Evolutionary conservation across 495 filamentous ascomycete genomes (phyloP).

Genomic region (Letharia lupina): DNA sequence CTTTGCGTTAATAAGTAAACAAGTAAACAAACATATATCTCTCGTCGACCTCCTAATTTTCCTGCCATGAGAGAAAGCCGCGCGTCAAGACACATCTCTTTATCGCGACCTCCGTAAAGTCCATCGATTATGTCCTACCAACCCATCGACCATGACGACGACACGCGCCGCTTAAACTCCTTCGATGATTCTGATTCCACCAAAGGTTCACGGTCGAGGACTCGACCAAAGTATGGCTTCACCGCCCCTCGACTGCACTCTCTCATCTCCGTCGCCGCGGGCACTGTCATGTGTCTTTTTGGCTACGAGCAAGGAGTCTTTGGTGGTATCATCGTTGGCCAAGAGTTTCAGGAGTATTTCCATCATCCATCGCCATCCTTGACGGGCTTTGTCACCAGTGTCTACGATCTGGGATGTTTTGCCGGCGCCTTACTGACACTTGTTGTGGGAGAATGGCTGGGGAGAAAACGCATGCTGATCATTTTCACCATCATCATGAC

Average conservation of each 20-base stretch:
- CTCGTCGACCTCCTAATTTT: background rate
- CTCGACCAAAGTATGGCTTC: conserved; percentile 9
- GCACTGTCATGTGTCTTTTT: conserved; percentile 26
- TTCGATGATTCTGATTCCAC: background rate
- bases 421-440: conserved; percentile 20
- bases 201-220: background rate
- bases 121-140: conserved; percentile 17
- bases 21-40: background rate
- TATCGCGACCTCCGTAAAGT: background rate
- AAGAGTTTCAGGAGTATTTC: conserved; percentile 21
- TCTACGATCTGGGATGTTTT: conserved; percentile 23
- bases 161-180: background rate
- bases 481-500: conserved; percentile 23
- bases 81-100: background rate
- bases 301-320: conserved; percentile 32
- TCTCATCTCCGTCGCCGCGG: conserved; percentile 21
- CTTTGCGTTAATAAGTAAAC: too few relatives aligned
- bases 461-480: conserved; percentile 22
- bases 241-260: conserved; percentile 10
- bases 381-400: conserved; percentile 20
- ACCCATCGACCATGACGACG: conserved; percentile 1
- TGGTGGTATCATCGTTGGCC: conserved; percentile 27
- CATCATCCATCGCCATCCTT: conserved; percentile 16
- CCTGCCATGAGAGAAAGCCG: background rate
- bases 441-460: conserved; percentile 20